Base-by-base conservation (phyloP, 495 filamentous ascomycete genomes). In the Aspergillus baeticus region DNA sequence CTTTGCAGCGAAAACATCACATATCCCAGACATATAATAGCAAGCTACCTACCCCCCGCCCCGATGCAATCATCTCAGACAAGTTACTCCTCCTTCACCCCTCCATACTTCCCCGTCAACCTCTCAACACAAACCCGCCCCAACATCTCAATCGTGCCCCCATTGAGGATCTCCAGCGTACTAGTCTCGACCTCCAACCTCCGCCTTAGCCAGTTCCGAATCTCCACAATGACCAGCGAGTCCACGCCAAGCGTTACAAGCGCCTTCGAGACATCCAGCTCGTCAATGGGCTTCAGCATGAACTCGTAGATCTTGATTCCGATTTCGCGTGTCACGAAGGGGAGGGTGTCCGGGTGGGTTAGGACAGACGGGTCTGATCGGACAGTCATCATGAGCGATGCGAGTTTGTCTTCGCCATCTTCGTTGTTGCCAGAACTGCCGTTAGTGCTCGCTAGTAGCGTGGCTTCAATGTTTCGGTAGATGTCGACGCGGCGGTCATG, bases 191-290 rank as follows among this genome's bases (percentile, higher is more conserved):
- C 47, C 2, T 42, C 42, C 18, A 57, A 42, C 23, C 15, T 41
- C 2, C 35, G 31, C 23, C 18, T 20, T 7, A 57, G 7, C 54
- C 54, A 57, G 6, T 39, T 57, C 10, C 54, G 45, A n/a, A 57
- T 49, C 45, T 57, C 45, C 6, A 49, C 38, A 11, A 44, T 45
- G 14, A 51, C 46, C 15, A 57, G 44, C 4, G 54, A 57, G 29
- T 51, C 54, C 13, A 50, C 21, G 6, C 54, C 54, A 22, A 58
- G 42, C 1, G 38, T 43, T 5, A 42, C 20, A 20, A 58, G 43
- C 2, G 55, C 39, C 20, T 47, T 33, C 1, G 55, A 20, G 2
- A 22, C 20, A 33, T 18, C 39, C 55, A 39, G 33, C 35, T 48
- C 33, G n/a, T 49, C 22, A 5, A 15, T 20, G 10, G 45, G 39